These are phyloP conservation scores for Boeremia exigua DNA, from an alignment of 2,329 filamentous ascomycete genomes.

Conservation along the genomic window DNA sequence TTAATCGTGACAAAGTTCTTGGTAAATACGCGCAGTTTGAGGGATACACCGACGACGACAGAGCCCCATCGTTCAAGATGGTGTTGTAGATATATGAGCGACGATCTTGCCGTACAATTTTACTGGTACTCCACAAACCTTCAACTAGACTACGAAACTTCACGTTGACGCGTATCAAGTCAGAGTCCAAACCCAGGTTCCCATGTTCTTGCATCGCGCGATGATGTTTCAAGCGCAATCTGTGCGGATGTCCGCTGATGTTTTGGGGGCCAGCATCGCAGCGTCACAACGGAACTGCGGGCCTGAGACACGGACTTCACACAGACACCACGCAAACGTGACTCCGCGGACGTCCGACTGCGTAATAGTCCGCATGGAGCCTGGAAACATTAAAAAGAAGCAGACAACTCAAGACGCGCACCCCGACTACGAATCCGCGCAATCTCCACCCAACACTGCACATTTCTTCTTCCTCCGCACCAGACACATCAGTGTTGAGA, in stretches of 20 bases:
- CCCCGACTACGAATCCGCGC: not conserved
- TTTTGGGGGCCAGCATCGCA: not conserved
- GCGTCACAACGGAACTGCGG: not conserved
- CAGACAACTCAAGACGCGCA: not conserved
- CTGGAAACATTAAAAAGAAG: not conserved
- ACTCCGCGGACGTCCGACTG: not conserved
- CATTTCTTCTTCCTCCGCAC: not conserved
- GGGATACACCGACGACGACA: conserved; percentile 66
- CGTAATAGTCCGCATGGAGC: not conserved
- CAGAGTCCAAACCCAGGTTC: not conserved
- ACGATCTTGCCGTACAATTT: not conserved
- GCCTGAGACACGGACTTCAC: not conserved
- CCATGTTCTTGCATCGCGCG: not conserved
- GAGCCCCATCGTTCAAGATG: conserved; percentile 68
- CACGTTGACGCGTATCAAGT: too few species aligned
- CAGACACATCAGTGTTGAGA: too few species aligned
- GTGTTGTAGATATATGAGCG: conserved; percentile 56
- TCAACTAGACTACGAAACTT: not conserved
- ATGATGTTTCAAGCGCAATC: not conserved
- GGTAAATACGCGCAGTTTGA: conserved; percentile 66
- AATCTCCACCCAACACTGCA: too few species aligned
- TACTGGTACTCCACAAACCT: not conserved
- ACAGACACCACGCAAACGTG: not conserved
- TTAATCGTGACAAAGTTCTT: conserved; percentile 66
- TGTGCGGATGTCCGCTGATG: not conserved